Conservation (phyloP, 208 protist genomes). For the Trypanosoma scelopori region DNA sequence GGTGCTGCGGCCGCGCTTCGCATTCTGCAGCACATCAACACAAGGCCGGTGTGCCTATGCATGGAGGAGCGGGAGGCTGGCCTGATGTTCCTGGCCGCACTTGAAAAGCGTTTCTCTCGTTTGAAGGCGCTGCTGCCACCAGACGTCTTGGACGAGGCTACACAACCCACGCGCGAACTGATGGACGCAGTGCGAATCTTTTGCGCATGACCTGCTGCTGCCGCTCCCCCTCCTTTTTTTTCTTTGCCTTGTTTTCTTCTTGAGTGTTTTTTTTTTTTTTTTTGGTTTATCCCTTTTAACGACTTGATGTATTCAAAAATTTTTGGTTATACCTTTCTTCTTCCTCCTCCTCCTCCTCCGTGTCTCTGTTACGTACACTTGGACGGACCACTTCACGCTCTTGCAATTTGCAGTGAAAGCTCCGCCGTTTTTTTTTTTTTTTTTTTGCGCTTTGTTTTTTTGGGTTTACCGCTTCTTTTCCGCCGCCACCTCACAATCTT, state of each 20-base stretch:
- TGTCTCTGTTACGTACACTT: conserved; percentile 11
- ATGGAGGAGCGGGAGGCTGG: conserved; percentile 19
- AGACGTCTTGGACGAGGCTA: conserved; percentile 12
- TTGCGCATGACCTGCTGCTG: conserved; percentile 12
- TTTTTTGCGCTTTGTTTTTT: conserved; percentile 1
- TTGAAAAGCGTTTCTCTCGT: neutral
- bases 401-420: conserved; percentile 5
- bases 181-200: conserved; percentile 10
- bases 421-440: neutral
- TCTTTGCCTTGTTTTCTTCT: too few species aligned
- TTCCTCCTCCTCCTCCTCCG: too few species aligned
- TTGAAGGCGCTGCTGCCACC: conserved; percentile 7
- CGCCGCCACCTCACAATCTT: too few species aligned
- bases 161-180: conserved; percentile 4
- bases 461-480: neutral
- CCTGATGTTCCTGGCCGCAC: neutral
- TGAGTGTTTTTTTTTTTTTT: too few species aligned
- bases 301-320: too few species aligned
- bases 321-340: too few species aligned
- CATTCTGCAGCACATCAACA: conserved; percentile 28
- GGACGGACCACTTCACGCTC: too few species aligned
- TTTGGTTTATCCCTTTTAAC: too few species aligned
- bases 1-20: conserved; percentile 15
- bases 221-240: conserved; percentile 10
- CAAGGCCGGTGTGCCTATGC: neutral